phyloP scores from a whole-genome alignment of 129 eudicot species.

The Escallonia herrerae region DNA sequence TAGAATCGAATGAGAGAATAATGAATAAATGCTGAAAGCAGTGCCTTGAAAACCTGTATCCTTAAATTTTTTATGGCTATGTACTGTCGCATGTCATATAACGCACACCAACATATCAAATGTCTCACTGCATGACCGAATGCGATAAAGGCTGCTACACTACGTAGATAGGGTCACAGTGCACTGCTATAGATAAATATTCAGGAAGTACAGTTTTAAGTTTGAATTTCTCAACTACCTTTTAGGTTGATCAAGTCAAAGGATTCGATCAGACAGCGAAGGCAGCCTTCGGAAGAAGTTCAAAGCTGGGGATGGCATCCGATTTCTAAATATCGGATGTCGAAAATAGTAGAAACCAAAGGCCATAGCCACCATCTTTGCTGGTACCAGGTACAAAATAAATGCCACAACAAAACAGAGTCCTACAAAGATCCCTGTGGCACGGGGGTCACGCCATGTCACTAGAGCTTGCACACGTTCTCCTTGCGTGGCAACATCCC shows the following conservation, averaged over 20 bases:
- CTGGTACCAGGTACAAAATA: conserved; percentile 69
- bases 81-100: too few species aligned
- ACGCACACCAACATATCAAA: too few species aligned
- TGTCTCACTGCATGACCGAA: too few species aligned
- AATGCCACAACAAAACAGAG: conserved; percentile 73
- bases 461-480: conserved; percentile 82
- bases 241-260: conserved; percentile 39
- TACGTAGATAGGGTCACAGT: too few species aligned
- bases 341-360: conserved; percentile 71
- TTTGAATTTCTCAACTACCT: too few species aligned
- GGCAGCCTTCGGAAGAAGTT: conserved; percentile 86
- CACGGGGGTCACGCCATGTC: conserved; percentile 96
- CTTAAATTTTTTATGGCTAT: too few species aligned
- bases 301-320: conserved; percentile 75
- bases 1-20: too few species aligned
- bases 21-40: too few species aligned
- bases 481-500: conserved; percentile 83
- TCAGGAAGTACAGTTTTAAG: too few species aligned
- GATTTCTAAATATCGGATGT: conserved; percentile 82
- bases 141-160: too few species aligned
- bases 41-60: too few species aligned
- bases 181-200: too few species aligned
- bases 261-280: conserved; percentile 71
- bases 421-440: conserved; percentile 82
- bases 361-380: conserved; percentile 92